Evolutionary conservation across 257 asterid genomes (phyloP), one percentile per base, ranked within the genome.

Genomic region (Thymus mandschuricus): DNA sequence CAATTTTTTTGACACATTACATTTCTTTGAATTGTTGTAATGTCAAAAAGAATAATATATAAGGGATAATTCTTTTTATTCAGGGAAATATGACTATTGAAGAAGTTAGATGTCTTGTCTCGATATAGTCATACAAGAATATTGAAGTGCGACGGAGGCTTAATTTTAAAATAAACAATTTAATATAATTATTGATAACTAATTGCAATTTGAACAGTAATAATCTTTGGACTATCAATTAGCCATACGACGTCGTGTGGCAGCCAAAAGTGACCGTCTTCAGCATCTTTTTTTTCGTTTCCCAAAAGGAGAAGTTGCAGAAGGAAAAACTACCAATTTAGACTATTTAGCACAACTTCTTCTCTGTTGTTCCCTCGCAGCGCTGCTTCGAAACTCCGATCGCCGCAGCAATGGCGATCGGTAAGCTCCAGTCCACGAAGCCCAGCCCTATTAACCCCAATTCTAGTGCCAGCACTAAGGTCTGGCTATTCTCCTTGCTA

Each of bases 401-500:
- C 86, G 83, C 77, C 83, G 68, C 72, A 62, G 44, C 76, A 43
- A 89, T 89, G 91, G 84, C 89, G 86, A 71, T 75, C 72, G 44
- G 67, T 50, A 85, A 62, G 70, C 67, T 77, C 77, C 71, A 59
- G 50, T 69, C 77, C 54, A 54, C 77, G 56, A 83, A 78, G 57
- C 74, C 72, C 63, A 68, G 54, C 66, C 40, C 80, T 52, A 58
- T 44, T 8, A 76, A 58, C 75, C 75, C 76, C 34, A 77, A 72
- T 41, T 40, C 85, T 7, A 80, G 69, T 75, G 70, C 84, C 40
- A 67, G 74, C 57, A 7, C 80, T 30, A 88, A 85, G 80, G 92
- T 95, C 13, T 91, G 96, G 99, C 74, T 95, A 6, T 84, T 79
- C 64, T 95, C 96, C 1, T 29, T 89, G 76, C 78, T 93, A 15